Conservation (phyloP, 192 early-diverging fungal species). For the Bifiguratus adelaidae region DNA sequence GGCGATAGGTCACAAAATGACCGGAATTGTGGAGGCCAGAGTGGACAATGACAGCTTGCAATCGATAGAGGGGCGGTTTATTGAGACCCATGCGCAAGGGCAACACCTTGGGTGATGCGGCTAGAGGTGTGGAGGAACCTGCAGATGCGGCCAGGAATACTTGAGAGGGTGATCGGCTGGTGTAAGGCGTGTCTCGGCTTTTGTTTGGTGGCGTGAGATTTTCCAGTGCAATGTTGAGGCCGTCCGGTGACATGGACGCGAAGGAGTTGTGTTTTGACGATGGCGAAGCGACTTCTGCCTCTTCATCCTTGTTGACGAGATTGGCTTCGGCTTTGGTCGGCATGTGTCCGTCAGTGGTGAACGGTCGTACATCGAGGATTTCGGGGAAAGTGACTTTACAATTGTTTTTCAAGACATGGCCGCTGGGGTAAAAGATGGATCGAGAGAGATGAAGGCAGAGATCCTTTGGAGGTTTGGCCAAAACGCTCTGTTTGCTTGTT, state of each 20-base stretch:
- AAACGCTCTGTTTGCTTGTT: constrained; percentile 72
- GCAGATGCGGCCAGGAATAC: constrained; percentile 3
- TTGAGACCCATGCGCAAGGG: too few species aligned
- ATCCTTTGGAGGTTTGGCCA: constrained; percentile 73
- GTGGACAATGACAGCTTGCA: constrained; percentile 77
- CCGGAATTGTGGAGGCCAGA: constrained; percentile 79
- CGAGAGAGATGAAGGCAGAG: constrained; percentile 83
- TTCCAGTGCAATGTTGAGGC: constrained; percentile 6
- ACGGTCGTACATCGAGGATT: constrained; percentile 66
- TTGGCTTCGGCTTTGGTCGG: constrained; percentile 16
- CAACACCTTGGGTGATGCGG: too few species aligned
- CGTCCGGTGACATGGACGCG: constrained; percentile 1
- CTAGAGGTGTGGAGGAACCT: constrained; percentile 16
- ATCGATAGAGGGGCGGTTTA: constrained; percentile 42
- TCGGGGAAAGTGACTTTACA: constrained; percentile 59
- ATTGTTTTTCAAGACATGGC: constrained; percentile 66
- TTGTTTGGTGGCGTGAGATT: neutral
- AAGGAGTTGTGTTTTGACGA: constrained; percentile 11
- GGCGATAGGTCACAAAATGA: constrained; percentile 84
- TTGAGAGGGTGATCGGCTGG: constrained; percentile 14
- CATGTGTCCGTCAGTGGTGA: constrained; percentile 56
- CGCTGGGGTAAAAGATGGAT: constrained; percentile 63
- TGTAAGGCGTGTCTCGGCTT: too few species aligned
- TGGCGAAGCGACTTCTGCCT: constrained; percentile 24
- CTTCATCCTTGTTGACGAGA: constrained; percentile 12